Evolutionary conservation across 495 filamentous ascomycete species (phyloP), one percentile per base, ranked within the genome.

Genomic region (Amniculicola lignicola): DNA sequence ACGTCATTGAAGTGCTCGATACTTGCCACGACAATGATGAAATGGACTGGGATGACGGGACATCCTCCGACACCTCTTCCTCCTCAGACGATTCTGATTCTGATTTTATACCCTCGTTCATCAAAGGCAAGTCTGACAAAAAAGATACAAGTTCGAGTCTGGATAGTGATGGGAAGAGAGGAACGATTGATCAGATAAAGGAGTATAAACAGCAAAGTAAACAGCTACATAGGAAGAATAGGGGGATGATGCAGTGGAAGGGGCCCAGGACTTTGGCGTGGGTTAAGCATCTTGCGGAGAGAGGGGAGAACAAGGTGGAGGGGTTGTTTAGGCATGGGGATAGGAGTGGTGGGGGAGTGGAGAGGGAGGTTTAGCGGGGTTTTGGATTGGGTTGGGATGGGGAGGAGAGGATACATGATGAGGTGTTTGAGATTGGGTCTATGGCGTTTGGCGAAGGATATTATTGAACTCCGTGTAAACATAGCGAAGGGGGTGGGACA

Each of bases 1-100:
- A 80, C 33, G 76, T 86, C 0, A 78, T 84, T 70, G 82, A 87
- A 62, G 81, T 83, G 9, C 69, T 86, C 36, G 78, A 82, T 36
- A 78, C 76, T 2, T 77, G 79, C n/a, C 72, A 75, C 25, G 82
- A 85, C 74, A 69, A 77, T 69, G 69, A 69, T 28, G 71, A 74
- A 6, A 67, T 69, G 19, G 62, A 68, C 9, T 71, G 69, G 19
- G 65, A 70, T 49, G 62, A 64, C 14, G 16, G 15, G 49, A 54
- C 5, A 10, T 35, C 25, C 46, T 57, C 51, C 21, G 56, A 51
- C 21, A 39, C 53, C 2, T 61, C 57, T 1, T 56, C 52, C 2
- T 42, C 44, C 15, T 54, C 46, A 10, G 27, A 40, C 33, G 57
- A 61, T 42, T n/a, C 25, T 31, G 54, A 51, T 27, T 36, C 23